Base-by-base conservation (phyloP, 2,329 filamentous ascomycete genomes). In the Emmonsia crescens region DNA sequence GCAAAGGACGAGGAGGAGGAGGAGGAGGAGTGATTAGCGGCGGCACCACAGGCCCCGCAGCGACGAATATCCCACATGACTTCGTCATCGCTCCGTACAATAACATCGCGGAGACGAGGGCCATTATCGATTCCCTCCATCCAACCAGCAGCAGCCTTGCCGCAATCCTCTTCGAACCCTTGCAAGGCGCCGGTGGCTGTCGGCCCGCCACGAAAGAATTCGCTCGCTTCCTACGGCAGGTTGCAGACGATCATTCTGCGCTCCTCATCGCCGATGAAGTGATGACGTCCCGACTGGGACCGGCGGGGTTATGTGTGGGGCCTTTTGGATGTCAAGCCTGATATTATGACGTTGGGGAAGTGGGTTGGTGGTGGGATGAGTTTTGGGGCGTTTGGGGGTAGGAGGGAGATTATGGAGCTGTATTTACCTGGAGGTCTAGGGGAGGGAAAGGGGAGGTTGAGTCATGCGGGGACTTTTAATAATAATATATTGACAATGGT, bases 241-340 rank as follows among this genome's bases (percentile, higher is more conserved):
- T 77, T 5, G 79, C 83, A 1, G 74, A 72, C 36, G 73, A 79
- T 68, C 72, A 76, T 0, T 81, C 80, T 1, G 82, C 82, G 0
- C 62, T 89, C 0, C 80, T 90, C 65, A 84, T 90, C 42, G 75
- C 88, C 16, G 87, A 90, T 69, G 87, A 90, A 72, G 86, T 89
- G 5, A 86, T 88, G 81, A 88, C 86, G 0, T 86, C 83, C 3
- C 78, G 86, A 1, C 72, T 88, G 33, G 72, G 77, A 21, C 75
- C 75, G 1, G 73, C 77, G 6, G 85, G 86, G 0, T 70, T 85
- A 2, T 77, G 79, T 5, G 68, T 44, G 38, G 21, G 19, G 1
- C 63, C 63, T 73, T 27, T 62, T 75, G 31, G 76, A 72, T 1
- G 69, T 86, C 8, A 74, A 73, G 1, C 85, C 86, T 0, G 86